A percentile compares a stretch with the other conserved stretches of the same genome.
These are phyloP conservation scores for Alternaria tenuissima DNA, from an alignment of 2,329 filamentous ascomycete genomes.

Conservation along the genomic window DNA sequence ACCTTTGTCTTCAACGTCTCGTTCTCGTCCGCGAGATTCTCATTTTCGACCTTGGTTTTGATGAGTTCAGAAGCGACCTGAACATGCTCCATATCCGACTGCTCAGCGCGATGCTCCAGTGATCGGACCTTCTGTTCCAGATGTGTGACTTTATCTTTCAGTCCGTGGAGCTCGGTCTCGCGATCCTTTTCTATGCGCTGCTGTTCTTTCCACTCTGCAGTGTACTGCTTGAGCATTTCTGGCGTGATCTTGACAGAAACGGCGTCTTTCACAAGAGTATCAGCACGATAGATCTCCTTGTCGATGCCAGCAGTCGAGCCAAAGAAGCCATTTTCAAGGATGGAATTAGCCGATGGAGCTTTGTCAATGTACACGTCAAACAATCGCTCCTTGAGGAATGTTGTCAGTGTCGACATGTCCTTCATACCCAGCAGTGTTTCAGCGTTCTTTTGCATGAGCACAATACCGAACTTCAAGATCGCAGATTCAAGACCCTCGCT, in stretches of 20 bases:
- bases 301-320: slow-evolving; percentile 89
- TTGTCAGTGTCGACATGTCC: slow-evolving; percentile 89
- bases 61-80: slow-evolving; percentile 91
- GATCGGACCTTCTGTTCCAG: slow-evolving; percentile 80
- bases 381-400: slow-evolving; percentile 89
- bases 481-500: slow-evolving; percentile 88
- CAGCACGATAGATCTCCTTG: slow-evolving; percentile 94
- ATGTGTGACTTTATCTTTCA: slow-evolving; percentile 65
- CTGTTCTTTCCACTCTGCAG: slow-evolving; percentile 90
- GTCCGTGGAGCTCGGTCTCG: slow-evolving; percentile 78
- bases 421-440: slow-evolving; percentile 79
- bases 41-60: slow-evolving; percentile 90
- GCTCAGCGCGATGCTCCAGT: slow-evolving; percentile 87
- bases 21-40: slow-evolving; percentile 86
- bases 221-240: slow-evolving; percentile 82
- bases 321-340: slow-evolving; percentile 97
- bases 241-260: slow-evolving; percentile 86
- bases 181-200: slow-evolving; percentile 81
- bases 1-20: slow-evolving; percentile 88
- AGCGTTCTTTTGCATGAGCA: slow-evolving; percentile 95
- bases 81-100: slow-evolving; percentile 89
- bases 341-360: slow-evolving; percentile 87
- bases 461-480: slow-evolving; percentile 92
- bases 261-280: slow-evolving; percentile 91
- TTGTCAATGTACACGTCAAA: slow-evolving; percentile 99